Evolutionary conservation across 306 rosid genomes (phyloP), one percentile per base, ranked within the genome.

Genomic region (Inga leiocalycina): DNA sequence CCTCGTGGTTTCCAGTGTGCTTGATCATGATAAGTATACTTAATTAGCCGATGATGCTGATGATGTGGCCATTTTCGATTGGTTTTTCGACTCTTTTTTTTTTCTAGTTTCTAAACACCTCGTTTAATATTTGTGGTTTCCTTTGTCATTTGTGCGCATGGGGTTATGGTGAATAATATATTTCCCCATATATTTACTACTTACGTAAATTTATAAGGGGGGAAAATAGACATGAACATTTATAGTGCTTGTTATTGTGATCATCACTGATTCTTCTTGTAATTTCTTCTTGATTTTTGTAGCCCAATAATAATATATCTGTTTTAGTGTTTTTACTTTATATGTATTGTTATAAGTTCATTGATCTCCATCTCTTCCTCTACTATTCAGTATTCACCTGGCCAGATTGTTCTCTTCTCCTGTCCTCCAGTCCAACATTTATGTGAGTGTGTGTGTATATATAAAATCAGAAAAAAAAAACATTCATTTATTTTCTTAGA

Each of bases 1-100:
- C 97, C 98, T 7, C 62, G 49, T 16, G 70, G 32, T 6, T 94
- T 86, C 90, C 89, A 92, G 49, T 94, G 98, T 52, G 10, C 87
- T 14, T 90, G 59, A 52, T 52, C 17, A 45, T 49, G 82, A 68
- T 35, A 64, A 15, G 35, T 19, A 20, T 52, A 17, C 59, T 6
- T 39, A 39, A 39, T 39, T 39, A 54, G 1, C 9, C 2, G 59
- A 19, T 52, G 30, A n/a, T n/a, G 64, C 20, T 56, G 11, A n/a
- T 66, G 27, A 22, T 49, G 66, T 85, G 43, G 39, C 41, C 17
- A 66, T 82, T 66, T 22, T 10, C 12, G 12, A 67, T 67, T 69
- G 44, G 22, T 37, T 7, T 65, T 72, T 70, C 66, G 20, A 35
- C 4, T 20, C 20, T 41, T 3, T 27, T 35, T 41, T 12, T 13